These are phyloP conservation scores for Podospora pseudocomata DNA, from an alignment of 495 filamentous ascomycete genomes.

Conservation along the genomic window DNA sequence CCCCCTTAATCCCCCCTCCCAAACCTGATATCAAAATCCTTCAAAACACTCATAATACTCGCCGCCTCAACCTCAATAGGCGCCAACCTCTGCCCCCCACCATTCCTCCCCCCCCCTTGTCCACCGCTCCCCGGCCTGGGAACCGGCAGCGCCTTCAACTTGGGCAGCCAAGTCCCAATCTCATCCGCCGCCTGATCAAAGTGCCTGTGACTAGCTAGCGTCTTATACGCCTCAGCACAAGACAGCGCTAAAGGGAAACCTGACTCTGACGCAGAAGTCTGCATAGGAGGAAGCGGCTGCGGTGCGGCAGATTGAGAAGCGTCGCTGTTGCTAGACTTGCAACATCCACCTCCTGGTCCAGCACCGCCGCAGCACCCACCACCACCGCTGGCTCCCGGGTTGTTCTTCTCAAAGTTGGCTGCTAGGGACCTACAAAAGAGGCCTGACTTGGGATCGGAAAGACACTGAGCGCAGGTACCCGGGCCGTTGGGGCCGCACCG, in stretches of 20 bases:
- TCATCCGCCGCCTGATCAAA: constrained; percentile 75
- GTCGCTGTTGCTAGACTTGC: constrained; percentile 23
- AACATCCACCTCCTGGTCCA: constrained; percentile 41
- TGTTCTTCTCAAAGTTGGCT: constrained; percentile 52
- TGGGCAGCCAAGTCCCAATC: constrained; percentile 69
- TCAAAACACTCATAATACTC: constrained; percentile 80
- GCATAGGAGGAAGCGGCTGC: neutral
- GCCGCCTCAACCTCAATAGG: constrained; percentile 81
- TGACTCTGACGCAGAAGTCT: neutral
- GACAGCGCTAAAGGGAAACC: constrained; percentile 44
- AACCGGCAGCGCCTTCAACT: constrained; percentile 58
- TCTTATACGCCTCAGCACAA: constrained; percentile 80
- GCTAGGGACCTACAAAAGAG: constrained; percentile 85
- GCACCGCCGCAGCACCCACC: constrained; percentile 51
- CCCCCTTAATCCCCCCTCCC: constrained; percentile 38
- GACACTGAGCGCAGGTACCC: constrained; percentile 77
- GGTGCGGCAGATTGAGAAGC: neutral
- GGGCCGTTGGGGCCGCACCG: constrained; percentile 65
- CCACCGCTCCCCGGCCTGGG: constrained; percentile 16
- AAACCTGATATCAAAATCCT: constrained; percentile 78
- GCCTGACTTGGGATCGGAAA: constrained; percentile 70
- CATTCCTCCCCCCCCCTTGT: constrained; percentile 6
- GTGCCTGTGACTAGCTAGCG: constrained; percentile 72
- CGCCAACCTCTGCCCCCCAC: constrained; percentile 40
- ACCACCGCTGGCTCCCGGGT: constrained; percentile 39